phyloP scores from a whole-genome alignment of 1,284 basidiomycete genomes.

The Leccinum cinnamomeum region DNA sequence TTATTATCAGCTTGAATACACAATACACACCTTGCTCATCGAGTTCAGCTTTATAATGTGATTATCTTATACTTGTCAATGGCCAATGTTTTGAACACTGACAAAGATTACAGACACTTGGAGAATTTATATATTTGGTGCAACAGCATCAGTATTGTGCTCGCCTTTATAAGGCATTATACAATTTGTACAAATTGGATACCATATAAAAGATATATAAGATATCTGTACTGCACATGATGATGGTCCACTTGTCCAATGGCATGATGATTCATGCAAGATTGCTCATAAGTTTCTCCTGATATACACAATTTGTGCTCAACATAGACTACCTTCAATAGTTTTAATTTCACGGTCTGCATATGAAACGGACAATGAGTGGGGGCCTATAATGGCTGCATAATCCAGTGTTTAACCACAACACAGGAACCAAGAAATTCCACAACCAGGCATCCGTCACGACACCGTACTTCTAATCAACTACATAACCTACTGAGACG shows the following conservation, averaged over 20 bases:
- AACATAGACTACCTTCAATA: constrained; percentile 33
- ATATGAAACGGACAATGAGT: too few relatives aligned
- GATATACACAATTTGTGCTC: constrained; percentile 5
- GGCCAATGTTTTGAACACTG: neutral
- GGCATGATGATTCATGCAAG: constrained; percentile 63
- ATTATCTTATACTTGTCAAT: neutral
- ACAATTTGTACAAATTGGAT: neutral
- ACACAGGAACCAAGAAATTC: neutral
- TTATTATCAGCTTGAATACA: neutral
- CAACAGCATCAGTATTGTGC: neutral
- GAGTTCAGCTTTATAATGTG: neutral
- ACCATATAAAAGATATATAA: neutral
- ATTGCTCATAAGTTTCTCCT: constrained; percentile 58
- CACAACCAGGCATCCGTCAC: too few relatives aligned
- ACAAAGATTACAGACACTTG: neutral
- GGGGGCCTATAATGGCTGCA: neutral
- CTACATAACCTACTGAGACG: neutral
- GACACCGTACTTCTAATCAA: neutral
- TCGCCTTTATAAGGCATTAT: constrained; percentile 4
- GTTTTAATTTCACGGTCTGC: too few relatives aligned
- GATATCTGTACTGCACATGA: neutral
- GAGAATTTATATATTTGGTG: neutral
- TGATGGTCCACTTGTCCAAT: constrained; percentile 59
- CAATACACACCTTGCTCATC: neutral
- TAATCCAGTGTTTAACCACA: neutral